Evolutionary conservation across 2,329 filamentous ascomycete genomes (phyloP), one percentile per base, ranked within the genome.

Genomic region (Fusarium hainanense): DNA sequence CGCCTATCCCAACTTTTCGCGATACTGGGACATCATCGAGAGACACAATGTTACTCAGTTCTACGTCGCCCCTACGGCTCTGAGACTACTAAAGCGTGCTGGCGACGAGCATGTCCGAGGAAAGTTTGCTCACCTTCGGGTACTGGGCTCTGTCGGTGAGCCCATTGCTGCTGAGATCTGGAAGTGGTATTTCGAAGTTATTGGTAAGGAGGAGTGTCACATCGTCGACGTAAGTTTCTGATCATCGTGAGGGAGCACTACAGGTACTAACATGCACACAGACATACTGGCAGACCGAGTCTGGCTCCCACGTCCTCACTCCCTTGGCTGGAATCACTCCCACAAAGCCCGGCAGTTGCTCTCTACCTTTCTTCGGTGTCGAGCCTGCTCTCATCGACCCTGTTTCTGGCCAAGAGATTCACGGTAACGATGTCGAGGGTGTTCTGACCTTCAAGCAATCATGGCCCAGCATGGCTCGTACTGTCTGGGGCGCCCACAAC

Each of bases 231-330:
- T 97, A 85, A 88, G 93, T 88, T 56, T 21, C 8, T 42, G 9
- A 6, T 52, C 10, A 11, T n/a, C n/a, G 11, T 54, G n/a, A 16
- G 6, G 11, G 34, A 25, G n/a, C 41, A 27, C 21, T 20, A 21
- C 14, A 9, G 13, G 50, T 55, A 34, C 63, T 75, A 58, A 74
- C 75, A 57, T 66, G 2, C 48, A 23, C 71, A 54, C 78, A 97
- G 93, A 99, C 96, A 56, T 99, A 99, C 88, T 99, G 96, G 96
- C 96, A 99, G 88, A 99, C 96, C 55, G 96, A 99, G 85, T 99
- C 96, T 3, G 96, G 96, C 59, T 98, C 93, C 69, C 90, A 99
- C 82, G 94, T 97, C 76, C 98, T 99, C 79, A 93, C 94, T 7
- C 96, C 96, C 20, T 86, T 99, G 63, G 94, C 92, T 51, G 96